A percentile compares a stretch with the other conserved stretches of the same genome.
Evolutionary conservation across 2,329 filamentous ascomycete species (phyloP).

Genomic region (Colletotrichum horii): DNA sequence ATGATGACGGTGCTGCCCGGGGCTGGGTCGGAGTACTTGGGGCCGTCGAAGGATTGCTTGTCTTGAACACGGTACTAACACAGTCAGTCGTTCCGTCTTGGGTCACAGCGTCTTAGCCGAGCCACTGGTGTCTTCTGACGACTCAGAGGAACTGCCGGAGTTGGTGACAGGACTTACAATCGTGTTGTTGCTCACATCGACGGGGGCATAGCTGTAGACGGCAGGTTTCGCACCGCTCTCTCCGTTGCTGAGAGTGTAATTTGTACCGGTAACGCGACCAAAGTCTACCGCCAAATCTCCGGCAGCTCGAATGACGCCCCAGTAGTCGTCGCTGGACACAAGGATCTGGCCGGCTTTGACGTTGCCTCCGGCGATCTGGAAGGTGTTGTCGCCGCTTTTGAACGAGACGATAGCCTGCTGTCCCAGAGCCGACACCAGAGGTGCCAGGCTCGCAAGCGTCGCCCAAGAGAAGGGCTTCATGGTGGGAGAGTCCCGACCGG

Average conservation of each 20-base stretch:
- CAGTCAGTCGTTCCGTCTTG: not conserved
- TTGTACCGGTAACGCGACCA: constrained; percentile 71
- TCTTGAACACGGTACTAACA: constrained; percentile 47
- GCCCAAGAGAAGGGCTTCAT: constrained; percentile 22
- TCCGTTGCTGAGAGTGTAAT: constrained; percentile 64
- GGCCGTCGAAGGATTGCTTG: constrained; percentile 48
- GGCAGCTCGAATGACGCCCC: constrained; percentile 71
- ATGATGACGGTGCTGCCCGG: constrained; percentile 64
- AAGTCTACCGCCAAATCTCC: constrained; percentile 73
- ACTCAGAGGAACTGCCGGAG: not conserved
- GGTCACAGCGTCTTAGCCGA: accelerated
- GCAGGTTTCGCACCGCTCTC: constrained; percentile 38
- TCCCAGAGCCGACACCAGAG: constrained; percentile 43
- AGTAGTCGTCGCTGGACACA: constrained; percentile 65
- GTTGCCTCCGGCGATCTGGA: constrained; percentile 41
- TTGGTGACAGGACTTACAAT: constrained; percentile 36
- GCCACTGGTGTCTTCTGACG: not conserved
- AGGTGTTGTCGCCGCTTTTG: constrained; percentile 25
- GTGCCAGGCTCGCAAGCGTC: constrained; percentile 24
- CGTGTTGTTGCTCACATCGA: constrained; percentile 52
- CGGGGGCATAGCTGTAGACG: constrained; percentile 46
- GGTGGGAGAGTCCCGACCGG: not conserved
- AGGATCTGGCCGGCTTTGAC: constrained; percentile 53
- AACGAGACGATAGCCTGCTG: constrained; percentile 55
- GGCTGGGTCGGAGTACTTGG: constrained; percentile 45